These are phyloP conservation scores for Gossypium anomalum DNA, from an alignment of 345 rosid genomes.

Conservation along the genomic window DNA sequence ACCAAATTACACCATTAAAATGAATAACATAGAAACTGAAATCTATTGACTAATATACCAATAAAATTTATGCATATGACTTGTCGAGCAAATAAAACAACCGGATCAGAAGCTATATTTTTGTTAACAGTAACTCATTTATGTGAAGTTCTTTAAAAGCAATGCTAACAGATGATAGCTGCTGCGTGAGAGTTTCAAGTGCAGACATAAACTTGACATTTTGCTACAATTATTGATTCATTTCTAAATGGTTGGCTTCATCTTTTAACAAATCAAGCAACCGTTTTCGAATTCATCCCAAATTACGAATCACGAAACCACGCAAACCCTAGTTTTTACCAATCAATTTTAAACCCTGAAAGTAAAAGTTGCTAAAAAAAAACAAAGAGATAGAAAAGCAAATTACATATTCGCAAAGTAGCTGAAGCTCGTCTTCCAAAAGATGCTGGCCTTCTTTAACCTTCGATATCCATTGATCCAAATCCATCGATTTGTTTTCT, in stretches of 20 bases:
- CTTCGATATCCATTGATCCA: slow-evolving; percentile 96
- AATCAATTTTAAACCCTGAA: neutral
- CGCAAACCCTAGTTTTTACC: slow-evolving; percentile 22
- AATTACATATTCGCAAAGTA: slow-evolving; percentile 90
- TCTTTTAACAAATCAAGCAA: neutral
- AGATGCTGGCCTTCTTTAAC: slow-evolving; percentile 96
- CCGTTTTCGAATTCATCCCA: neutral
- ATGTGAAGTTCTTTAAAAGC: neutral
- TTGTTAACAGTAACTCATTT: neutral
- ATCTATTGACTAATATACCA: neutral
- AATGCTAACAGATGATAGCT: neutral
- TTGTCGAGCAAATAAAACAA: neutral
- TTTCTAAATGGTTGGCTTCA: slow-evolving; percentile 4
- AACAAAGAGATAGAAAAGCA: neutral
- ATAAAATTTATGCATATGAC: neutral
- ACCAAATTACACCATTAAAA: neutral
- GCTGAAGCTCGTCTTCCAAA: slow-evolving; percentile 93
- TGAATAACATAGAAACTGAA: neutral
- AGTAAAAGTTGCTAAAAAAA: neutral
- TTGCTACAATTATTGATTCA: neutral
- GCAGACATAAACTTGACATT: neutral
- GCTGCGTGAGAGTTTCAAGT: neutral
- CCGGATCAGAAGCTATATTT: neutral
- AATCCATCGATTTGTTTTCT: slow-evolving; percentile 54
- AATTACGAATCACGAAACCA: neutral